These are phyloP conservation scores for Plasmodium gaboni DNA, from an alignment of 169 alveolate species.

Conservation along the genomic window DNA sequence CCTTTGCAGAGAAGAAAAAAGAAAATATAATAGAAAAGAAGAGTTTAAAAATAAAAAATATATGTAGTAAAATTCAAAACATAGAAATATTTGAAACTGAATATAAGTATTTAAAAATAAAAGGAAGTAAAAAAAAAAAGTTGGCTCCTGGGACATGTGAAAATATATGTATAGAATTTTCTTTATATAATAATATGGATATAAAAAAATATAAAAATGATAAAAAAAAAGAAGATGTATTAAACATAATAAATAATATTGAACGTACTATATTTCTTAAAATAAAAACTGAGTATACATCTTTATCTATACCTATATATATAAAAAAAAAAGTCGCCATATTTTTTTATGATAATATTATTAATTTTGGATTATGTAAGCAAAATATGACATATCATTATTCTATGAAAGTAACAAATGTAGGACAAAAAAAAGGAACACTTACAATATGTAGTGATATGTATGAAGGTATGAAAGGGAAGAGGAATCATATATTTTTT, in stretches of 20 bases:
- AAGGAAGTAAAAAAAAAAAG: conserved; percentile 49
- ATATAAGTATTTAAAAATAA: conserved; percentile 45
- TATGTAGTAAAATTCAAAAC: conserved; percentile 57
- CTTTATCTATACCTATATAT: conserved; percentile 36
- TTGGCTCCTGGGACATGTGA: conserved; percentile 67
- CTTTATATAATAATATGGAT: conserved; percentile 26
- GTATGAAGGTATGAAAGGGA: too few relatives aligned
- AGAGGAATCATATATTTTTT: too few relatives aligned
- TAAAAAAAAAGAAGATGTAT: not conserved
- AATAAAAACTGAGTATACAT: conserved; percentile 44
- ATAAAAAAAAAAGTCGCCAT: conserved; percentile 53
- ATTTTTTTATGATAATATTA: conserved; percentile 21
- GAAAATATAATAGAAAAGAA: conserved; percentile 43
- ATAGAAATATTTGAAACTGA: conserved; percentile 43
- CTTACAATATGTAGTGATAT: not conserved
- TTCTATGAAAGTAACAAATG: conserved; percentile 40
- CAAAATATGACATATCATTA: conserved; percentile 18
- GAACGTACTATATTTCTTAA: conserved; percentile 22
- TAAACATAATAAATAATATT: conserved; percentile 23
- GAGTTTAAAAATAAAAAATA: conserved; percentile 35
- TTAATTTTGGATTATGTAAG: conserved; percentile 63
- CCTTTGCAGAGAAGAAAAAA: conserved; percentile 31
- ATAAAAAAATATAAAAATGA: conserved; percentile 30
- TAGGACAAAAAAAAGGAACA: conserved; percentile 28
- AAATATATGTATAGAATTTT: conserved; percentile 42